Evolutionary conservation across 345 rosid species (phyloP), one percentile per base, ranked within the genome.

Genomic region (Chamaenerion angustifolium): DNA sequence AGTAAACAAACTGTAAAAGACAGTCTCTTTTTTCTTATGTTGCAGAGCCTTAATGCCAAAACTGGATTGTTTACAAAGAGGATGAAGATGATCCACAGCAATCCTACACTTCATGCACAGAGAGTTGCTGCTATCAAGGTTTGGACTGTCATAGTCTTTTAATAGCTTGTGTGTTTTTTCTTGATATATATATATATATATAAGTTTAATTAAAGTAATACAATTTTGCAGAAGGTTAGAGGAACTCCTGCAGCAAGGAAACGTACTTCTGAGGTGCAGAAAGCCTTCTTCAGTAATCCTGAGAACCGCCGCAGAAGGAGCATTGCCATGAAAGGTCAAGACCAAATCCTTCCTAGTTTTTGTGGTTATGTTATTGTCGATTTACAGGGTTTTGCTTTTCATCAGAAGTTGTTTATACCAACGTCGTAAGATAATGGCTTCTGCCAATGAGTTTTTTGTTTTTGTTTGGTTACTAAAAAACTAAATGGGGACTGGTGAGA

Each of bases 51-150:
- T 25, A 90, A 90, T 71, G 98, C 93, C 56, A 85, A 82, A 74
- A 90, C 95, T 43, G 98, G 95, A 63, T 66, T 86, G 21, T 79
- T 90, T 67, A 86, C 84, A 55, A 90, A 83, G 45, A 75, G 92
- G 57, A 90, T 90, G 95, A 83, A 81, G 78, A 72, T 89, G 44
- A 81, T 86, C 59, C 98, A 90, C 61, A 63, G 82, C 35, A 78
- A 90, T 70, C 94, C 94, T 1, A 74, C 45, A 27, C 95, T 85
- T 64, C 90, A 66, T 56, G 98, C 95, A 10, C 88, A 85, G 58
- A 71, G 95, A 61, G 84, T 81, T 59, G 94, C 95, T 76, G 85
- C 95, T 11, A 90, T 90, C 48, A 85, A 83, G 98, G 98, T 89
- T 37, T 53, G 66, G 45, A 45, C 42, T 14, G 41, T 21, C 18